Conservation (phyloP, 768 basidiomycete genomes). For the Boletus rex-veris region DNA sequence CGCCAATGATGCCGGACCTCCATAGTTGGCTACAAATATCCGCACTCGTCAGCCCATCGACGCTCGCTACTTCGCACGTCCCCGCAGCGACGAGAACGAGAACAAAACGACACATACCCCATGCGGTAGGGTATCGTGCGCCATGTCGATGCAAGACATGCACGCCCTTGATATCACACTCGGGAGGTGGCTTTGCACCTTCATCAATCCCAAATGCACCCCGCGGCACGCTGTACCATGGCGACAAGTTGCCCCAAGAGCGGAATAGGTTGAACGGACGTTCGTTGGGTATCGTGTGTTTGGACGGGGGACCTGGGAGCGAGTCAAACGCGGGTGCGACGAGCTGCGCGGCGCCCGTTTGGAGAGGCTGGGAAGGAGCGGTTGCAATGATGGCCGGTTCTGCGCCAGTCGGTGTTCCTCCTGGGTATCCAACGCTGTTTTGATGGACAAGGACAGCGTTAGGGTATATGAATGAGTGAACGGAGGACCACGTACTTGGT, state of each 20-base stretch:
- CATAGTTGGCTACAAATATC: slow-evolving; percentile 46
- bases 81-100: not conserved
- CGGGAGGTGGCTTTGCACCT: slow-evolving; percentile 62
- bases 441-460: not conserved
- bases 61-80: not conserved
- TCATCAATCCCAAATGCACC: slow-evolving; percentile 72
- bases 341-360: slow-evolving; percentile 65
- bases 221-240: slow-evolving; percentile 75
- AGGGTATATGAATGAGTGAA: not conserved
- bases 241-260: slow-evolving; percentile 82
- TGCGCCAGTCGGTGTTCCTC: slow-evolving; percentile 75
- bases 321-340: slow-evolving; percentile 42
- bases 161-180: slow-evolving; percentile 67
- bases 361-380: slow-evolving; percentile 74
- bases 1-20: slow-evolving; percentile 58
- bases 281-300: slow-evolving; percentile 11
- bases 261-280: slow-evolving; percentile 62
- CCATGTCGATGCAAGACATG: slow-evolving; percentile 84
- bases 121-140: slow-evolving; percentile 68
- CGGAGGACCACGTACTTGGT: slow-evolving; percentile 35
- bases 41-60: not conserved
- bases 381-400: slow-evolving; percentile 71
- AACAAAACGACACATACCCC: slow-evolving; percentile 41
- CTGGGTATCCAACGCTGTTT: slow-evolving; percentile 63
- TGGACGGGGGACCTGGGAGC: slow-evolving; percentile 20